Evolutionary conservation across 345 rosid species (phyloP).

Genomic region (Eucalyptus dawsonii): DNA sequence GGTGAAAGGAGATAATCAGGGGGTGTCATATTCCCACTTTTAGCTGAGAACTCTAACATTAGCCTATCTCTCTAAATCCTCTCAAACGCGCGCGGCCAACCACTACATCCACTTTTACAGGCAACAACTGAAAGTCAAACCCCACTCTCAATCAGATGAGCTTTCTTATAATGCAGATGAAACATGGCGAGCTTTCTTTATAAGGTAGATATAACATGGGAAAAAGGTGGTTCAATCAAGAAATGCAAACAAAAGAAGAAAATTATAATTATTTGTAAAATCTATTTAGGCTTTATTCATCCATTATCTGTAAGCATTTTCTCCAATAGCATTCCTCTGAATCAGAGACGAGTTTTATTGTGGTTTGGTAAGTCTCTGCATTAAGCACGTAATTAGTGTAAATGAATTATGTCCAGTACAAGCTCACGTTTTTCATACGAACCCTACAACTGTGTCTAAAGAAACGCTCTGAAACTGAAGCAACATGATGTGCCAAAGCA

Average conservation of each 20-base stretch:
- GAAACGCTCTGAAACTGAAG: background rate
- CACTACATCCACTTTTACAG: too few relatives aligned
- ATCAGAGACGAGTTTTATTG: too few relatives aligned
- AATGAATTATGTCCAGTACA: background rate
- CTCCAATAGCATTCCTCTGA: background rate
- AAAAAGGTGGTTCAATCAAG: background rate
- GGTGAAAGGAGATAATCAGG: too few relatives aligned
- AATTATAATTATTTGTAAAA: background rate
- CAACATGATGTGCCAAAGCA: background rate
- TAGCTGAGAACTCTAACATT: too few relatives aligned
- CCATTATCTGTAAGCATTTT: background rate
- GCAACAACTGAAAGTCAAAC: too few relatives aligned
- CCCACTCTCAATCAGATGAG: background rate
- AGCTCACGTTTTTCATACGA: background rate
- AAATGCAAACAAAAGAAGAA: background rate
- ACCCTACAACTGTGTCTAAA: background rate
- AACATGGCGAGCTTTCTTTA: background rate
- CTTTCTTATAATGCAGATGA: background rate
- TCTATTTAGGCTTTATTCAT: background rate
- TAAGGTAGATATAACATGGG: background rate
- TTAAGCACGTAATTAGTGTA: background rate
- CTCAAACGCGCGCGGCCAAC: too few relatives aligned
- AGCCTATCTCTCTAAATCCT: too few relatives aligned
- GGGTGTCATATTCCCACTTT: too few relatives aligned
- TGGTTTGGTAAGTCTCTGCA: background rate